These are phyloP conservation scores for Drechslera avenae DNA, from an alignment of 2,329 filamentous ascomycete species.

Conservation along the genomic window DNA sequence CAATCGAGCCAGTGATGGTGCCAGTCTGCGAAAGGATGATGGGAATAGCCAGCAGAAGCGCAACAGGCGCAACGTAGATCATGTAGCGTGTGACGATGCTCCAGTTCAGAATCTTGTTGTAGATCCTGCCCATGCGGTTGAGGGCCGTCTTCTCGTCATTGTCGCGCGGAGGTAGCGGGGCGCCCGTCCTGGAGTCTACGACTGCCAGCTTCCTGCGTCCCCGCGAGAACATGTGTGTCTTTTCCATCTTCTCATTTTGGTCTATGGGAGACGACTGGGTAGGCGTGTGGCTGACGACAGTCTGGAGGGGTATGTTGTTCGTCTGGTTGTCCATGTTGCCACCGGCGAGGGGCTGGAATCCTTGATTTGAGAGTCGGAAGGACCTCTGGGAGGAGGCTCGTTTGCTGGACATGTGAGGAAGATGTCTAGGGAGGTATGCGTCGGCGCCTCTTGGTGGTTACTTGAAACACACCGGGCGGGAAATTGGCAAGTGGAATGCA, in stretches of 20 bases:
- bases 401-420: slow-evolving; percentile 27
- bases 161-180: slow-evolving; percentile 36
- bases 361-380: slow-evolving; percentile 43
- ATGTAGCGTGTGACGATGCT: slow-evolving; percentile 68
- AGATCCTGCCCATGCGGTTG: slow-evolving; percentile 64
- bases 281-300: slow-evolving; percentile 57
- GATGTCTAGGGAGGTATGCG: slow-evolving; percentile 7
- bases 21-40: slow-evolving; percentile 65
- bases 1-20: slow-evolving; percentile 51
- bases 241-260: slow-evolving; percentile 46
- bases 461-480: slow-evolving; percentile 15
- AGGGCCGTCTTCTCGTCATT: slow-evolving; percentile 60
- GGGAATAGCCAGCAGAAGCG: slow-evolving; percentile 63
- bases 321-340: slow-evolving; percentile 54
- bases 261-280: slow-evolving; percentile 35
- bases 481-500: slow-evolving; percentile 8
- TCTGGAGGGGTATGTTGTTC: slow-evolving; percentile 66
- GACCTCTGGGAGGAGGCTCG: slow-evolving; percentile 41
- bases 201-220: slow-evolving; percentile 36
- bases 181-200: slow-evolving; percentile 39
- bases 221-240: slow-evolving; percentile 47
- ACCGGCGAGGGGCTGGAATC: slow-evolving; percentile 42
- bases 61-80: slow-evolving; percentile 65
- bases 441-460: slow-evolving; percentile 21
- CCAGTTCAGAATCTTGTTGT: slow-evolving; percentile 65